phyloP scores from a whole-genome alignment of 345 rosid species.

The Dipteronia dyeriana region DNA sequence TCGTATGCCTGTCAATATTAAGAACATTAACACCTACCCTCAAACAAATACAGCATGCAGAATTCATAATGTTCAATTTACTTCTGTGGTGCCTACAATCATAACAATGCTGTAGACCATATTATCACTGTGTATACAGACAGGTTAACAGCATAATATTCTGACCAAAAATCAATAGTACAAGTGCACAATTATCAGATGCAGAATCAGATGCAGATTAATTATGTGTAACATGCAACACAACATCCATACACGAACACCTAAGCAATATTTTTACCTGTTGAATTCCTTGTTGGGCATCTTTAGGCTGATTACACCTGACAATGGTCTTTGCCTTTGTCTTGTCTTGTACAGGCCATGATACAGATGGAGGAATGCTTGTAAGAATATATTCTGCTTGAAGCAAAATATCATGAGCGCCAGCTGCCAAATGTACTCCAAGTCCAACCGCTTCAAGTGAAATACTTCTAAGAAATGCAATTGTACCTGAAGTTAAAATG shows the following conservation, averaged over 20 bases:
- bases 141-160: neutral
- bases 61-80: neutral
- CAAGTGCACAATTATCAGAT: neutral
- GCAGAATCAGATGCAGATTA: neutral
- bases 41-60: neutral
- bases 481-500: slow-evolving; percentile 58
- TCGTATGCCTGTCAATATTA: slow-evolving; percentile 66
- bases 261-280: slow-evolving; percentile 52
- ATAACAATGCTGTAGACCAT: neutral
- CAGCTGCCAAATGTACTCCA: slow-evolving; percentile 95
- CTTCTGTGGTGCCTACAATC: neutral
- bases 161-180: neutral
- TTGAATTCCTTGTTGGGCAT: slow-evolving; percentile 83
- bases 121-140: neutral
- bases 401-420: slow-evolving; percentile 76
- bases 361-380: slow-evolving; percentile 52
- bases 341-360: slow-evolving; percentile 48
- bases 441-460: slow-evolving; percentile 94
- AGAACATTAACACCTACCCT: slow-evolving; percentile 20
- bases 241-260: neutral
- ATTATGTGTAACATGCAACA: neutral
- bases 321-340: slow-evolving; percentile 57
- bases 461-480: slow-evolving; percentile 87
- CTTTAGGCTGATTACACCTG: slow-evolving; percentile 77
- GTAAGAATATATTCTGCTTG: slow-evolving; percentile 71